Base-by-base conservation (phyloP, 495 filamentous ascomycete genomes). In the Acidiella bohemica region DNA sequence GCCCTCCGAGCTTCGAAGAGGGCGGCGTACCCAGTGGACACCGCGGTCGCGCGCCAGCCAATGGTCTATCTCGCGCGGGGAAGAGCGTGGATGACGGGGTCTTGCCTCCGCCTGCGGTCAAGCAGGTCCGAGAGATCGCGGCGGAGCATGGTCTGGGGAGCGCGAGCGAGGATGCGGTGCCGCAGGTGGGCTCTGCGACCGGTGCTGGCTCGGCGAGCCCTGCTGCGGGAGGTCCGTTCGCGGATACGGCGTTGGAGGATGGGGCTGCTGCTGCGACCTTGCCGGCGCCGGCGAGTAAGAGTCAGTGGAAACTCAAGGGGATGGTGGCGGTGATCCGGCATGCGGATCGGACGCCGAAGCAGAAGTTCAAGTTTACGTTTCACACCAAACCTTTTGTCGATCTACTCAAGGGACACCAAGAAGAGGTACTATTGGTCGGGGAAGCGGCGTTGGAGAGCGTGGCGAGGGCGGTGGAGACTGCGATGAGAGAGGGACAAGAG, bases 321-420 rank as follows among this genome's bases (percentile, higher is more conserved):
- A 85, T 96, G 68, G 90, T 97, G 5, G 84, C 88, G 14, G 92
- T 96, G 9, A 80, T 97, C 35, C 73, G 90, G 18, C 90, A 97
- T 57, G 90, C 92, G 2, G 90, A 97, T 62, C 79, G 90, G 27
- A 97, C 90, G 9, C 90, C 90, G 5, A 97, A 97, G 59, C 90
- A 97, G 51, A 97, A 97, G 54, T 93, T 93, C 65, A 97, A 97
- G 53, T 96, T 95, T 56, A 97, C 90, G 0, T 97, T 97, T 53
- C 92, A 96, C 59, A 92, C 81, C 6, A 81, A 86, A 47, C 92
- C 92, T 4, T 97, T 97, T 54, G 83, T 96, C 33, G 82, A 93
- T 42, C 67, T 97, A 5, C 68, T 97, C 29, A 87, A 81, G 55
- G 90, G 90, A 0, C 88, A 97, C 54, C 81, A 87, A 51, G 88